A percentile compares a stretch with the other conserved stretches of the same genome.
These are phyloP conservation scores for Nicotiana obtusifolia DNA, from an alignment of 257 asterid species.

Conservation along the genomic window DNA sequence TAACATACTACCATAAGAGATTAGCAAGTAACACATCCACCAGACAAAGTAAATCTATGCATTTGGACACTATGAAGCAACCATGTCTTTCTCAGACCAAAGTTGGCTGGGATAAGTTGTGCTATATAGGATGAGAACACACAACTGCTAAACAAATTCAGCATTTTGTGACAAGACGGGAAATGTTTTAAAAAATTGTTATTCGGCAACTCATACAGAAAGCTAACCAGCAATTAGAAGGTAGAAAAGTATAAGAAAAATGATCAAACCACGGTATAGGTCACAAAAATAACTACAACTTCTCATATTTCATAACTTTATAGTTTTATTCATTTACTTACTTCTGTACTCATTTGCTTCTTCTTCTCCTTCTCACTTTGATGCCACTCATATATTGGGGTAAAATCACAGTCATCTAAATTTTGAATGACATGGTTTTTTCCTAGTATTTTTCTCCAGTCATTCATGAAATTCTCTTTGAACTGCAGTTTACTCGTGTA, in stretches of 20 bases:
- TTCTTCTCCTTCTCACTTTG: slow-evolving; percentile 89
- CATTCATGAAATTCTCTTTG: slow-evolving; percentile 81
- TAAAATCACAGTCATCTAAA: slow-evolving; percentile 79
- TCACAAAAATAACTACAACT: not conserved
- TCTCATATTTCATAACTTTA: not conserved
- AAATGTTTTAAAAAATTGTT: not conserved
- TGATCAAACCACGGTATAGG: not conserved
- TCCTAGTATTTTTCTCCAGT: slow-evolving; percentile 90
- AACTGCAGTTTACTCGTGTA: slow-evolving; percentile 76
- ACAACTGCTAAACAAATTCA: slow-evolving; percentile 4
- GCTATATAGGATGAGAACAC: not conserved
- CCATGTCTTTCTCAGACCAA: not conserved
- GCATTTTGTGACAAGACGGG: not conserved
- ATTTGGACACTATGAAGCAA: not conserved
- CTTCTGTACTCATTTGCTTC: slow-evolving; percentile 90
- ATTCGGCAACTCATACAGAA: not conserved
- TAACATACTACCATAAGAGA: not conserved
- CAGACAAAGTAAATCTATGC: not conserved
- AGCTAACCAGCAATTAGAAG: not conserved
- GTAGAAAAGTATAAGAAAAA: not conserved
- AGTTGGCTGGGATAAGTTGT: not conserved
- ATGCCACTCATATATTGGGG: slow-evolving; percentile 93
- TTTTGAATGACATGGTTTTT: slow-evolving; percentile 79
- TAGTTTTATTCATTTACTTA: slow-evolving; percentile 21
- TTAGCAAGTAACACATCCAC: not conserved